Evolutionary conservation across 2,329 filamentous ascomycete species (phyloP), one percentile per base, ranked within the genome.

Genomic region (Colletotrichum sp.): DNA sequence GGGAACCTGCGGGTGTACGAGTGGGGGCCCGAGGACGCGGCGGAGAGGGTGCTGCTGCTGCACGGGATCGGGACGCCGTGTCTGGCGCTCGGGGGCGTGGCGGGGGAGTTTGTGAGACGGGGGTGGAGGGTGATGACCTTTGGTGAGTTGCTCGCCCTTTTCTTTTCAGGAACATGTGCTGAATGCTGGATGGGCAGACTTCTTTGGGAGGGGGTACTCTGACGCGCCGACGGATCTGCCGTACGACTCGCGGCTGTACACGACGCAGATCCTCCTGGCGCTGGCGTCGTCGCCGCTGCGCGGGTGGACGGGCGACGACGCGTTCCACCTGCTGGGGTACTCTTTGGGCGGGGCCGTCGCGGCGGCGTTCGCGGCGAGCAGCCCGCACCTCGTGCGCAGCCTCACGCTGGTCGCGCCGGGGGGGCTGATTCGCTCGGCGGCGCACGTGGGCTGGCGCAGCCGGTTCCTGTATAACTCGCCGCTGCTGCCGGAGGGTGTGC

Each of bases 61-160:
- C 95, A 96, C 83, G 95, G 95, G 7, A 96, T 97, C 80, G 94
- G 92, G 66, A 97, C 95, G 8, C 95, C 95, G 1, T 93, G 92
- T 77, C 86, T 96, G 64, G 90, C 94, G 0, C 85, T 96, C 22
- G 92, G 92, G 3, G 89, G 90, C 57, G 82, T 97, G 44, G 94
- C 93, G 16, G 88, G 92, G 81, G 90, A 89, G 68, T 88, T 98
- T 68, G 94, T 90, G 1, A 85, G 86, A 8, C 88, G 87, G 72
- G 94, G 95, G 1, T 96, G 91, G 82, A 89, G 95, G 76, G 95
- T 98, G 3, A 93, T 98, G 90, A 85, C 96, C 2, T 95, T 96
- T 81, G 93, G 92, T 91, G 85, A 84, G 89, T n/a, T 44, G 1
- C 5, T 44, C 2, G 0, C 6, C 39, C 16, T 16, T 13, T 88